These are phyloP conservation scores for Globisporangium paroecandrum DNA, from an alignment of 352 stramenopile species.

Conservation along the genomic window DNA sequence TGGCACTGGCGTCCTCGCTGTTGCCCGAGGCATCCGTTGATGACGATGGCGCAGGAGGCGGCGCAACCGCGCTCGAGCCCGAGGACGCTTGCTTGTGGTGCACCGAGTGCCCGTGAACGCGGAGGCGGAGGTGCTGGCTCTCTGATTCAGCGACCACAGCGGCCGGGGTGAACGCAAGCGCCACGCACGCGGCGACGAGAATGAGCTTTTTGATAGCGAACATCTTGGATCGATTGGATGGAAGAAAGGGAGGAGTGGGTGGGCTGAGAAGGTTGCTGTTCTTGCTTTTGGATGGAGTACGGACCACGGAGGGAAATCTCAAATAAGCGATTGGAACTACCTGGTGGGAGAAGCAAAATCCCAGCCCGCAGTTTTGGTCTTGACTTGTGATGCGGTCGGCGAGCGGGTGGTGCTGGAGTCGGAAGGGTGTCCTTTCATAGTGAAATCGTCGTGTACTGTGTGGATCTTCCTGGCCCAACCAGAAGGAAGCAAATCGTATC, in stretches of 20 bases:
- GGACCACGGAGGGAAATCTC: background rate
- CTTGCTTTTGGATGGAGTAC: background rate
- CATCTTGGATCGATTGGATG: constrained; percentile 22
- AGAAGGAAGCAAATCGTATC: background rate
- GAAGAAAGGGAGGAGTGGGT: background rate
- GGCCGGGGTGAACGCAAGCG: constrained; percentile 23
- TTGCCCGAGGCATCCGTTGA: background rate
- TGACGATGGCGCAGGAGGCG: background rate
- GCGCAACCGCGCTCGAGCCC: constrained; percentile 1
- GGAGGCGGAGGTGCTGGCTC: constrained; percentile 26
- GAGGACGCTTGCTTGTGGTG: constrained; percentile 11
- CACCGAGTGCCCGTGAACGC: constrained; percentile 20
- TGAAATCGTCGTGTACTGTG: background rate
- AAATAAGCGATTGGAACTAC: background rate
- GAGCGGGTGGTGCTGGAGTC: background rate
- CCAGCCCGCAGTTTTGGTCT: background rate
- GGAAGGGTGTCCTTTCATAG: background rate
- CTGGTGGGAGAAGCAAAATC: background rate
- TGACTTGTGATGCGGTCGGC: background rate
- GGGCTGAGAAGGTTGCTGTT: background rate
- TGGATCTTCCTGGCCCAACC: background rate
- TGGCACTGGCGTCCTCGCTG: background rate
- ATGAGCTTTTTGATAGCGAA: constrained; percentile 27
- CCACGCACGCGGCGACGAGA: constrained; percentile 20
- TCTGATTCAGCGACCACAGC: constrained; percentile 18